phyloP scores from a whole-genome alignment of 73 alveolate species.

The Paramecium biaurelia region DNA sequence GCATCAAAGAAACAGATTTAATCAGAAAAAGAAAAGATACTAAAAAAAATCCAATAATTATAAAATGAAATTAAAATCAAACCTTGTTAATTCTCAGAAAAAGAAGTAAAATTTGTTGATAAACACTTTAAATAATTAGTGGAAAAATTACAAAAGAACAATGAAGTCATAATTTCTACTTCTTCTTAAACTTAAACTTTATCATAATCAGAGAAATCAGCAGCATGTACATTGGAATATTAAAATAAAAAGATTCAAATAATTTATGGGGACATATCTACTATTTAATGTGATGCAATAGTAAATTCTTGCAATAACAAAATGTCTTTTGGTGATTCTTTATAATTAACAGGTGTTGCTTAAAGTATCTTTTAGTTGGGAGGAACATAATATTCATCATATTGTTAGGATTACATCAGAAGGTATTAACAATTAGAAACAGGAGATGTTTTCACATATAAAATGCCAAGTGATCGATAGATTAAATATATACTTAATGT shows the following conservation, averaged over 20 bases:
- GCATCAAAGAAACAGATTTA: neutral
- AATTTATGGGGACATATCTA: conserved; percentile 12
- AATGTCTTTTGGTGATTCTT: conserved; percentile 45
- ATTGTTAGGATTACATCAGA: neutral
- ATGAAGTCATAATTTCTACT: neutral
- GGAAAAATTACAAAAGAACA: neutral
- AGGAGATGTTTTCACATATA: neutral
- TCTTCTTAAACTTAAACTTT: neutral
- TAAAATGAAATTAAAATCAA: neutral
- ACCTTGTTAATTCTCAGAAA: neutral
- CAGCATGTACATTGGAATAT: neutral
- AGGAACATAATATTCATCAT: neutral
- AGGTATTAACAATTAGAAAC: neutral
- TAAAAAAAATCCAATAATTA: neutral
- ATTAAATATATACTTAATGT: conserved; percentile 31
- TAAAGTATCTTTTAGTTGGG: neutral
- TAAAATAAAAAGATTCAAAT: neutral
- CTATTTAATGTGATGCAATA: conserved; percentile 18
- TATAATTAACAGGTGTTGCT: conserved; percentile 20
- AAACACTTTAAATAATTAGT: neutral
- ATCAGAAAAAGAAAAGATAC: neutral
- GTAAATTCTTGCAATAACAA: conserved; percentile 36
- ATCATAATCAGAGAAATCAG: neutral
- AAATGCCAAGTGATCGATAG: neutral
- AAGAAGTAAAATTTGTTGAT: neutral